A percentile compares a stretch with the other conserved stretches of the same genome.
Evolutionary conservation across 352 stramenopile genomes (phyloP).

Genomic region (Globisporangium mamillatum): DNA sequence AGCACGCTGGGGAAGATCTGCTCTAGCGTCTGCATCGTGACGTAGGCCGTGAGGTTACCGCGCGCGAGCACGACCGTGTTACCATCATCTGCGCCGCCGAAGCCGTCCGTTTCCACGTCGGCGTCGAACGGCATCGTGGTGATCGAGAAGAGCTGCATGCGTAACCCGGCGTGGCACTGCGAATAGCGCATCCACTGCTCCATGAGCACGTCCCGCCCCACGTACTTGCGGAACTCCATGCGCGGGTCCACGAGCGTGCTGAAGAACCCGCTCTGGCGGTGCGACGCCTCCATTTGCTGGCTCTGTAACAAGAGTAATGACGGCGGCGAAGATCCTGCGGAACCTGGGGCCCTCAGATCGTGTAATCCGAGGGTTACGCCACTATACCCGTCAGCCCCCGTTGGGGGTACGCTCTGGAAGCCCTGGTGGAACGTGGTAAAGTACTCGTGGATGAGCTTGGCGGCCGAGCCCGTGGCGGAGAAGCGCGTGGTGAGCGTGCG

Average conservation of each 20-base stretch:
- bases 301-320: not conserved
- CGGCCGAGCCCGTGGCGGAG: conserved; percentile 3
- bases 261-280: conserved; percentile 19
- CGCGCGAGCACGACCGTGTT: conserved; percentile 3
- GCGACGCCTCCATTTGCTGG: conserved; percentile 7
- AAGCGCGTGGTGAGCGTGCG: conserved; percentile 15
- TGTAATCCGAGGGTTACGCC: not conserved
- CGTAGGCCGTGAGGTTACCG: conserved; percentile 14
- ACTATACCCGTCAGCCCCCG: not conserved
- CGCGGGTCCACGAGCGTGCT: conserved; percentile 9
- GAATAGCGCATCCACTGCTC: conserved; percentile 23
- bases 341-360: not conserved
- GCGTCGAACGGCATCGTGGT: not conserved
- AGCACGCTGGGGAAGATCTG: conserved; percentile 18
- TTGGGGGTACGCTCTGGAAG: conserved; percentile 7
- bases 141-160: conserved; percentile 15
- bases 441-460: conserved; percentile 22
- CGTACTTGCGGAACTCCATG: conserved; percentile 16
- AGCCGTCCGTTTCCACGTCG: not conserved
- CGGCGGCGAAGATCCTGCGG: not conserved
- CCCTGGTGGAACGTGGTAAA: conserved; percentile 23
- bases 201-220: conserved; percentile 18
- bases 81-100: not conserved
- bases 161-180: conserved; percentile 13
- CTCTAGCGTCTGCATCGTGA: conserved; percentile 20